These are phyloP conservation scores for Blyttiomyces sp. DNA, from an alignment of 371 early-diverging fungal species.

Conservation along the genomic window DNA sequence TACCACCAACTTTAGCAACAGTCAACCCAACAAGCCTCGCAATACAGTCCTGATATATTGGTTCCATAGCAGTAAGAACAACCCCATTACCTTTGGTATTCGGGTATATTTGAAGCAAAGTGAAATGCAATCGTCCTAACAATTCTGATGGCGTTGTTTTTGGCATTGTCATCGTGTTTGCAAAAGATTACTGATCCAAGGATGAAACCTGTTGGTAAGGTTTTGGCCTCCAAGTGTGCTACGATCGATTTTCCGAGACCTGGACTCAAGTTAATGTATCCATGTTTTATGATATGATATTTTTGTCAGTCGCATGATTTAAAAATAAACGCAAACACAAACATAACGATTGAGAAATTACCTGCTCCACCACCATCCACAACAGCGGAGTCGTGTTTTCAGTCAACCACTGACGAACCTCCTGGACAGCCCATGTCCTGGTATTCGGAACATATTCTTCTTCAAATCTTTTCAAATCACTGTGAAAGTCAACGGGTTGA, in stretches of 20 bases:
- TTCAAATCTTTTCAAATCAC: neutral
- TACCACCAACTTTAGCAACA: neutral
- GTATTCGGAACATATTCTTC: neutral
- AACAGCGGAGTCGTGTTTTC: neutral
- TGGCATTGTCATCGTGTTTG: neutral
- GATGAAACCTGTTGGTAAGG: neutral
- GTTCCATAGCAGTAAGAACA: neutral
- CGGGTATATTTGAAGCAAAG: neutral
- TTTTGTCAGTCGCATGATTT: neutral
- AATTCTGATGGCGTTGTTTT: neutral
- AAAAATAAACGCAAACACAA: neutral
- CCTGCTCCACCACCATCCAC: neutral
- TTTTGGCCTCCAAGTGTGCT: neutral
- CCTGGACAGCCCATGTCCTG: neutral
- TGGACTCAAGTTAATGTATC: too few species aligned
- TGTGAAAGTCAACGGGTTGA: neutral
- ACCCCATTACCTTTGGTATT: neutral
- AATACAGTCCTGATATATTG: neutral
- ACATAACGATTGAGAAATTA: too few species aligned
- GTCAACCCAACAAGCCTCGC: neutral
- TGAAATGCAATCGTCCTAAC: neutral
- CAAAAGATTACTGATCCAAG: conserved; percentile 6
- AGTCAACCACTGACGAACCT: neutral
- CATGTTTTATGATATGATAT: neutral
- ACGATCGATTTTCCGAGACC: conserved; percentile 5